phyloP scores from a whole-genome alignment of 2,329 filamentous ascomycete species.

The Corynespora cassiicola region DNA sequence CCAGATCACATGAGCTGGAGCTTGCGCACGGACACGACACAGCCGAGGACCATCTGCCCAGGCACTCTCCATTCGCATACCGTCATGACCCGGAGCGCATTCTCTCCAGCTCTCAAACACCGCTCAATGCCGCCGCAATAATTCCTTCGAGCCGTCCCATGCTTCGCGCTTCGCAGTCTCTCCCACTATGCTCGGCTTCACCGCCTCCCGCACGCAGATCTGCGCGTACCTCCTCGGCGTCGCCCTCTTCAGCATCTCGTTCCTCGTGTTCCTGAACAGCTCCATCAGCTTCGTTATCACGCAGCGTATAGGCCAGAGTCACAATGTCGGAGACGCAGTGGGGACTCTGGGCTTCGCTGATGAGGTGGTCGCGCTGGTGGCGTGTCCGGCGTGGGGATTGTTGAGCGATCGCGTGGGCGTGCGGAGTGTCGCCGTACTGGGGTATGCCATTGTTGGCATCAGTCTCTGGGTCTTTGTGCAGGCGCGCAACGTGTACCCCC shows the following conservation, averaged over 20 bases:
- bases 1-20: too few relatives aligned
- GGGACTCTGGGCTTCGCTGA: slow-evolving; percentile 86
- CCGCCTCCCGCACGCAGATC: slow-evolving; percentile 63
- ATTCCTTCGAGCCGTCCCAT: slow-evolving; percentile 24
- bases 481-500: slow-evolving; percentile 85
- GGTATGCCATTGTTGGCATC: slow-evolving; percentile 81
- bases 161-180: slow-evolving; percentile 1
- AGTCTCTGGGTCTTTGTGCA: slow-evolving; percentile 83
- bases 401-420: slow-evolving; percentile 80
- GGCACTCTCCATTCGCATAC: not conserved
- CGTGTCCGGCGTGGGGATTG: slow-evolving; percentile 81
- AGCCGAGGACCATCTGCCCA: too few relatives aligned
- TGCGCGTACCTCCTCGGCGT: slow-evolving; percentile 80
- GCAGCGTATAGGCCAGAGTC: slow-evolving; percentile 76
- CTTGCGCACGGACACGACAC: not conserved
- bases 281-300: slow-evolving; percentile 85
- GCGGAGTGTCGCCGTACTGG: slow-evolving; percentile 67
- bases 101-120: not conserved
- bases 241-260: slow-evolving; percentile 85
- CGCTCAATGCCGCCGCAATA: slow-evolving; percentile 16
- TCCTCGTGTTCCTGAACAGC: slow-evolving; percentile 89
- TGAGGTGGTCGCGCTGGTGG: slow-evolving; percentile 80
- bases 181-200: slow-evolving; percentile 55
- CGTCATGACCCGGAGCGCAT: slow-evolving; percentile 2
- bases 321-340: slow-evolving; percentile 78